These are phyloP conservation scores for Fistulifera pelliculosa DNA, from an alignment of 108 stramenopile genomes.

Conservation along the genomic window DNA sequence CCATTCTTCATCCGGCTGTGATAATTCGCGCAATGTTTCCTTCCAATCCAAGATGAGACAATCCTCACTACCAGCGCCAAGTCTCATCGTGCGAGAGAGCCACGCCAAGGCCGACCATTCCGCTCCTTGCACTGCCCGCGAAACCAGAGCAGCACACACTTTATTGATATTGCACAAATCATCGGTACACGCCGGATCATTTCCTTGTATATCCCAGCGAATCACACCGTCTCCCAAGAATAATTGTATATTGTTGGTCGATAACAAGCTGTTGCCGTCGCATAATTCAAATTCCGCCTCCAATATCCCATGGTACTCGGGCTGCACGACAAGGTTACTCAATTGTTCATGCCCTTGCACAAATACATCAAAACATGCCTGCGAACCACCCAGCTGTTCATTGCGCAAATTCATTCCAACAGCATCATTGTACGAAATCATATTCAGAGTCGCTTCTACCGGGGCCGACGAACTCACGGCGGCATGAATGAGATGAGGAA, in stretches of 20 bases:
- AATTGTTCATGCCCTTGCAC: conserved; percentile 57
- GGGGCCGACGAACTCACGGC: conserved; percentile 83
- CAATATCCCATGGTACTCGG: conserved; percentile 16
- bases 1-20: conserved; percentile 23
- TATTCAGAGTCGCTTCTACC: conserved; percentile 63
- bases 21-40: conserved; percentile 21
- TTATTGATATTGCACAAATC: conserved; percentile 71
- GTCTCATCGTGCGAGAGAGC: conserved; percentile 6
- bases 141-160: conserved; percentile 27
- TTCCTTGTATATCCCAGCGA: conserved; percentile 64
- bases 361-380: conserved; percentile 53
- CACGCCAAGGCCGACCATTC: conserved; percentile 23
- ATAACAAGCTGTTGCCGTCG: conserved; percentile 32
- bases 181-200: conserved; percentile 73
- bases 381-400: conserved; percentile 55
- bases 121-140: background rate
- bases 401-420: conserved; percentile 52
- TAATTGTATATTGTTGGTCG: conserved; percentile 30
- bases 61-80: conserved; percentile 11
- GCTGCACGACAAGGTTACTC: conserved; percentile 10
- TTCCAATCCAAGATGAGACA: conserved; percentile 40
- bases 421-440: conserved; percentile 66
- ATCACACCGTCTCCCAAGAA: conserved; percentile 86
- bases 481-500: conserved; percentile 71
- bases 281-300: conserved; percentile 70